These are phyloP conservation scores for Hericium erinaceus DNA, from an alignment of 768 basidiomycete species.

Conservation along the genomic window DNA sequence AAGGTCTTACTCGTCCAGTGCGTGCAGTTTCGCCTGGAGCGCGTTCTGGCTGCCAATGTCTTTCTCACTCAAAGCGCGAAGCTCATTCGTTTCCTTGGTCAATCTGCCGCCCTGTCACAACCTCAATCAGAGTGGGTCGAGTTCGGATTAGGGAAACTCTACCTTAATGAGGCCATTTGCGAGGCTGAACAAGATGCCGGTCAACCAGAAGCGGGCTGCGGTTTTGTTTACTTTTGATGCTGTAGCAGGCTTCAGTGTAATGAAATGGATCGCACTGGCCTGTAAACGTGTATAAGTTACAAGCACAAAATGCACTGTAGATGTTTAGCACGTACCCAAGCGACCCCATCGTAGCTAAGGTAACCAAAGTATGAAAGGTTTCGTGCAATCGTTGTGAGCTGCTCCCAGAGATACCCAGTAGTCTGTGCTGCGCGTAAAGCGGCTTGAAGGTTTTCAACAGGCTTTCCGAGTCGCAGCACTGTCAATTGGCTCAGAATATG, in stretches of 20 bases:
- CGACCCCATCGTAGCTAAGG: slow-evolving; percentile 69
- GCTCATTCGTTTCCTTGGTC: slow-evolving; percentile 45
- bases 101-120: slow-evolving; percentile 45
- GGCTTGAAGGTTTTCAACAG: slow-evolving; percentile 87
- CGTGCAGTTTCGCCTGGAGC: slow-evolving; percentile 53
- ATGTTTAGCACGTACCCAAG: slow-evolving; percentile 56
- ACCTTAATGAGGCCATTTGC: slow-evolving; percentile 64
- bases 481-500: neutral
- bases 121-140: neutral
- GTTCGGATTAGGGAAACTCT: neutral
- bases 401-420: slow-evolving; percentile 52
- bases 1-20: slow-evolving; percentile 42
- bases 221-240: slow-evolving; percentile 50
- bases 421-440: slow-evolving; percentile 64
- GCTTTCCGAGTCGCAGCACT: slow-evolving; percentile 94
- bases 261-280: slow-evolving; percentile 62
- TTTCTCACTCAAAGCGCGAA: slow-evolving; percentile 54
- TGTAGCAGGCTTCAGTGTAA: slow-evolving; percentile 49
- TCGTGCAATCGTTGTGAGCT: slow-evolving; percentile 67
- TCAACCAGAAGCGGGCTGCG: slow-evolving; percentile 81
- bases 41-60: slow-evolving; percentile 56
- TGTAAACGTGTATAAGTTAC: slow-evolving; percentile 17
- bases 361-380: slow-evolving; percentile 89
- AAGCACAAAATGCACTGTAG: neutral
- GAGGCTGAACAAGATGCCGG: slow-evolving; percentile 78